These are phyloP conservation scores for Erysimum cheiranthoides DNA, from an alignment of 345 rosid species.

Conservation along the genomic window DNA sequence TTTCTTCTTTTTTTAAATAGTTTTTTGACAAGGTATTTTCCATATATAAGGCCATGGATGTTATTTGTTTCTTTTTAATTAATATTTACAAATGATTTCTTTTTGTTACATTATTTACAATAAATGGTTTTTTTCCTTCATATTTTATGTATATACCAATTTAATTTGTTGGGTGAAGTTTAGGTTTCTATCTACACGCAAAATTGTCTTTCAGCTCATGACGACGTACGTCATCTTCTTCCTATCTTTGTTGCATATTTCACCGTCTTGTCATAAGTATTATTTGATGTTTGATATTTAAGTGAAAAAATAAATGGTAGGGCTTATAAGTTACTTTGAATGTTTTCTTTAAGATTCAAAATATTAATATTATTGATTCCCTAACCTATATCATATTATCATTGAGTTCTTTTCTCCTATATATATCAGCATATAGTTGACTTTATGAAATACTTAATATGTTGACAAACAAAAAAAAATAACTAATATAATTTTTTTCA, in stretches of 20 bases:
- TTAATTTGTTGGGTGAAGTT: constrained; percentile 30
- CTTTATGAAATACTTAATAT: not conserved
- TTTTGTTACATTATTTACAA: too few species aligned
- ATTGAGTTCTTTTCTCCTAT: constrained; percentile 12
- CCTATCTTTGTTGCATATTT: constrained; percentile 32
- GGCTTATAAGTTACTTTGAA: not conserved
- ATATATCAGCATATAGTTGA: constrained; percentile 28
- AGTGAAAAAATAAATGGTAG: not conserved
- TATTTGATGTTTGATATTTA: constrained; percentile 31
- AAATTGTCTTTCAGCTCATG: constrained; percentile 39
- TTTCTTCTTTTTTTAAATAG: not conserved
- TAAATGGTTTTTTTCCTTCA: too few species aligned
- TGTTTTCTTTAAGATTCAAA: not conserved
- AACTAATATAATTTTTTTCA: not conserved
- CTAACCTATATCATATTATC: not conserved
- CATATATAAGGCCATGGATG: constrained; percentile 1
- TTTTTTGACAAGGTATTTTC: not conserved
- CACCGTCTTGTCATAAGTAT: constrained; percentile 44
- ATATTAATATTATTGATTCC: not conserved
- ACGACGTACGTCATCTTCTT: constrained; percentile 41
- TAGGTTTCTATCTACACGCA: constrained; percentile 42
- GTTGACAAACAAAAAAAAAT: not conserved
- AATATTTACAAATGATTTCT: not conserved
- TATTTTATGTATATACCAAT: not conserved
- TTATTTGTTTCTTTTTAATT: not conserved